phyloP scores from a whole-genome alignment of 2,329 filamentous ascomycete genomes.

The Fonsecaea pugnacius region DNA sequence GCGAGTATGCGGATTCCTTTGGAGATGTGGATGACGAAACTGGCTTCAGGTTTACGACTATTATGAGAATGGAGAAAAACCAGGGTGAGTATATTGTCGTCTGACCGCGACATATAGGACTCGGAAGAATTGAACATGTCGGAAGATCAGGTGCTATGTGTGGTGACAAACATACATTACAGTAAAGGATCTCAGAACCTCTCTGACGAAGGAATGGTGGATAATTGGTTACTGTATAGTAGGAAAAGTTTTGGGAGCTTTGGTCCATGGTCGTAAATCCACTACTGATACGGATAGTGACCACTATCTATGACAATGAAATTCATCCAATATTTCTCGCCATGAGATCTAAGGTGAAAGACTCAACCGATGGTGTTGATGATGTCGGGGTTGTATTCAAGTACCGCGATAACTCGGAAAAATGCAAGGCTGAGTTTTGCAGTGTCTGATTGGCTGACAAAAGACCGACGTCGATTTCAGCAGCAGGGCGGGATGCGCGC shows the following conservation, averaged over 20 bases:
- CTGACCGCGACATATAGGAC: constrained; percentile 24
- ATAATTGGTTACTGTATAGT: background rate
- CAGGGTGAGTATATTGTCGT: constrained; percentile 48
- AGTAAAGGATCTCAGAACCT: background rate
- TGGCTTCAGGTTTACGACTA: constrained; percentile 46
- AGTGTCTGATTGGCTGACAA: background rate
- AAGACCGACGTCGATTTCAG: background rate
- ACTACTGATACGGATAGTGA: background rate
- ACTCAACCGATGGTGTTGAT: background rate
- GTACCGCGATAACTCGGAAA: background rate
- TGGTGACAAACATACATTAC: background rate
- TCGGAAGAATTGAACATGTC: background rate
- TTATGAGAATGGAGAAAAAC: constrained; percentile 45
- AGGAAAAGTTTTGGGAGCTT: background rate
- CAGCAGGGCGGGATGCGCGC: background rate
- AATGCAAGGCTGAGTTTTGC: background rate
- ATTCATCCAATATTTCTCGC: background rate
- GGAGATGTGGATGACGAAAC: constrained; percentile 19
- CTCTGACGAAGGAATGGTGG: background rate
- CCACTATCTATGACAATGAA: background rate
- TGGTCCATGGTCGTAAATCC: background rate
- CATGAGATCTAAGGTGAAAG: background rate
- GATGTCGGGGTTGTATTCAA: background rate
- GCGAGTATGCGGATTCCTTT: background rate
- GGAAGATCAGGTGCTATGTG: background rate